Evolutionary conservation across 805 yeast species (phyloP), one percentile per base, ranked within the genome.

Genomic region (Cyberlindnera mississippiensis): DNA sequence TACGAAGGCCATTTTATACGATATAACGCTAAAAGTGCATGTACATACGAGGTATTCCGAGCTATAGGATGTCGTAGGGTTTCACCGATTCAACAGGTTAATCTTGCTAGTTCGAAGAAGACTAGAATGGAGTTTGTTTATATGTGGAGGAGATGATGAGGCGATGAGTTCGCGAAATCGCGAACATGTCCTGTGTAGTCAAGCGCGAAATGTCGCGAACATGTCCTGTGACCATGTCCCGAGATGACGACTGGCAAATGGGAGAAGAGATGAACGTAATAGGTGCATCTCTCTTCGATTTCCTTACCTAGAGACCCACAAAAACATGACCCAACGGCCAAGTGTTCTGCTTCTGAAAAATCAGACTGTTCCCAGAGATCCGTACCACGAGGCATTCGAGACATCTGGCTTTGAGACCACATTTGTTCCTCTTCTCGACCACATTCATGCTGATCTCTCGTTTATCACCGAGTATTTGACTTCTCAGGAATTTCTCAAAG

Each of bases 361-460:
- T 59, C 73, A 72, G 47, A 82, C 93, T 1, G 69, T 67, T 2
- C 88, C 91, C 0, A 53, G 48, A 4, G 96, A 88, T 55, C 80
- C 81, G 1, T 88, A 89, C 53, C 70, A 75, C 35, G 68, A 63
- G 10, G 51, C 54, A 10, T 72, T 82, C 35, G 30, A 37, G 1
- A 46, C 46, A 15, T 50, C 59, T n/a, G 63, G 68, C 0, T 72
- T 62, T 47, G 55, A 56, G 0, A 72, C 85, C 0, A 56, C 57
- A 10, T 91, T 88, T 58, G 62, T 90, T 1, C 96, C 97, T 0
- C 66, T 91, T 29, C 68, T 91, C 33, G 71, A 72, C 28, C 96
- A 88, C 60, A 68, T 73, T 0, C 80, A 76, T 35, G 61, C 75
- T 18, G 72, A 78, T 44, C 69, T 76, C 10, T 50, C 57, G 0